Conservation (phyloP, 257 asterid species). For the Linderniella brevidens region DNA sequence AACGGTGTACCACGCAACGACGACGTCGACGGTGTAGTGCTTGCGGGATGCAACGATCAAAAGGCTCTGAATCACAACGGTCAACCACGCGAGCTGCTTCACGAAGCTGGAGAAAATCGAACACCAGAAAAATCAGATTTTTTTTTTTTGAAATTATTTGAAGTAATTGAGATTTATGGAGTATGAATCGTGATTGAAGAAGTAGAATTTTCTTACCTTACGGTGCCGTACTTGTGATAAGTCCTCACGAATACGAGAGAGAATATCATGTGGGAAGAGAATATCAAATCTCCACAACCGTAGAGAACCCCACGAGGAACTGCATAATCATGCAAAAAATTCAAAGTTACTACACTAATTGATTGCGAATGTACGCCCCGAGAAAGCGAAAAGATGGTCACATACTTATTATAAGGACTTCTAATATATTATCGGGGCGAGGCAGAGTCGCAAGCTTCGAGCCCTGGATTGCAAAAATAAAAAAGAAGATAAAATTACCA, state of each 20-base stretch:
- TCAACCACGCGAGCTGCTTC: constrained; percentile 77
- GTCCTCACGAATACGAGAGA: constrained; percentile 87
- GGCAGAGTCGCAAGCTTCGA: constrained; percentile 86
- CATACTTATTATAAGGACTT: constrained; percentile 54
- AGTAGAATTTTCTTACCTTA: constrained; percentile 16
- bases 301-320: constrained; percentile 89
- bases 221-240: constrained; percentile 69
- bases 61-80: constrained; percentile 62
- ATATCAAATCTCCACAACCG: constrained; percentile 95
- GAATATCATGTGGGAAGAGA: constrained; percentile 97
- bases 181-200: no score
- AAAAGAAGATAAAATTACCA: constrained; percentile 8
- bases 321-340: constrained; percentile 16
- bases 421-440: constrained; percentile 47
- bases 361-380: neutral
- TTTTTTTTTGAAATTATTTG: no score
- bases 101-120: constrained; percentile 36
- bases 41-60: constrained; percentile 91
- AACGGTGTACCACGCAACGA: constrained; percentile 98
- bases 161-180: no score
- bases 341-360: neutral
- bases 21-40: constrained; percentile 88
- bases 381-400: constrained; percentile 10
- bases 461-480: constrained; percentile 34
- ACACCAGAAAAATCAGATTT: no score